Conservation (phyloP, 441 rosid genomes). For the Gossypium gossypioides region DNA sequence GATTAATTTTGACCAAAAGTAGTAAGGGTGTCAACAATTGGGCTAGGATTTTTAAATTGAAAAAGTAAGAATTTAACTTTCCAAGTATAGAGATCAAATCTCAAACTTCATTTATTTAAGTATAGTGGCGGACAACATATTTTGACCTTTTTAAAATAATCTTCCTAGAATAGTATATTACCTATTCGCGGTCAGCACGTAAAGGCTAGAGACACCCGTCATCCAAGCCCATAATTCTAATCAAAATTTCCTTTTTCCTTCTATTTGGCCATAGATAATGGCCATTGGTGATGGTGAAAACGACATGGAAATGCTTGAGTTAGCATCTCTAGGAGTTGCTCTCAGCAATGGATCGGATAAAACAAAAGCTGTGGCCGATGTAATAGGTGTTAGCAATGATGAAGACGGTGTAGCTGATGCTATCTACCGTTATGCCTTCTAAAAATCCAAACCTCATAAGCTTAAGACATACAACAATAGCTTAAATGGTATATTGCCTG, state of each 20-base stretch:
- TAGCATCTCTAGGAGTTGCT: slow-evolving; percentile 73
- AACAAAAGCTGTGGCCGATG: slow-evolving; percentile 73
- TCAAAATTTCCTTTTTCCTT: not conserved
- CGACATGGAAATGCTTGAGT: slow-evolving; percentile 76
- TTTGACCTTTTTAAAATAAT: not conserved
- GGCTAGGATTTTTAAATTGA: too few species aligned
- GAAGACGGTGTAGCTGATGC: slow-evolving; percentile 90
- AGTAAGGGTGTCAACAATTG: too few species aligned
- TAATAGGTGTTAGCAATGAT: slow-evolving; percentile 66
- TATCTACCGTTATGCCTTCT: slow-evolving; percentile 70
- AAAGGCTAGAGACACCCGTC: not conserved
- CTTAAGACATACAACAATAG: not conserved
- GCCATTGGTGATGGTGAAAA: slow-evolving; percentile 95
- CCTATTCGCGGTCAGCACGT: not conserved
- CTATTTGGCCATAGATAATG: slow-evolving; percentile 47
- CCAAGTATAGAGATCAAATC: too few species aligned
- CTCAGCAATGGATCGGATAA: slow-evolving; percentile 80
- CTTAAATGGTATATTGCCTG: not conserved
- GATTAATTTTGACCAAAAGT: too few species aligned
- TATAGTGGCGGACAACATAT: too few species aligned
- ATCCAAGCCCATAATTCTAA: not conserved
- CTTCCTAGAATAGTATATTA: not conserved
- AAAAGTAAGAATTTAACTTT: too few species aligned
- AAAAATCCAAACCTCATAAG: slow-evolving; percentile 13
- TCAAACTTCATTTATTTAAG: too few species aligned